Evolutionary conservation across 805 yeast genomes (phyloP).

Genomic region (Ogataea pini): DNA sequence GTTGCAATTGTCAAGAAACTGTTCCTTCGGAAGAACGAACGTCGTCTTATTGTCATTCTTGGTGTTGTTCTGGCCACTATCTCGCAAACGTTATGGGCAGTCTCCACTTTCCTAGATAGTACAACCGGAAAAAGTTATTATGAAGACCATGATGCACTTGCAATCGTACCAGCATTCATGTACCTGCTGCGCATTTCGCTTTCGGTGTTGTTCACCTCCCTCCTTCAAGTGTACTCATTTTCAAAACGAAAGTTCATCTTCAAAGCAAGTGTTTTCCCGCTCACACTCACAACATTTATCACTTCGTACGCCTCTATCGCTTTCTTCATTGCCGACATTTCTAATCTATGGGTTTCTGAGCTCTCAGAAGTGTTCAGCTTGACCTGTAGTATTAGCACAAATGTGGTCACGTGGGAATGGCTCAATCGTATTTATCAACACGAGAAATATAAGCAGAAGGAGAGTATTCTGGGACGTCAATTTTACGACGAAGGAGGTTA

Average conservation of each 20-base stretch:
- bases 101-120: constrained; percentile 48
- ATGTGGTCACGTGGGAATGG: constrained; percentile 87
- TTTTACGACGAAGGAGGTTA: constrained; percentile 61
- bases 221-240: constrained; percentile 56
- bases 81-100: constrained; percentile 71
- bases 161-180: constrained; percentile 70
- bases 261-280: constrained; percentile 48
- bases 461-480: constrained; percentile 73
- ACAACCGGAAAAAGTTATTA: constrained; percentile 27
- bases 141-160: constrained; percentile 47
- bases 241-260: constrained; percentile 54
- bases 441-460: constrained; percentile 61
- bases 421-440: constrained; percentile 61
- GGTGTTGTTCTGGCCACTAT: constrained; percentile 56
- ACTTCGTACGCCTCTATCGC: constrained; percentile 63
- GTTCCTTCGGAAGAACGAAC: constrained; percentile 68
- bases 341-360: constrained; percentile 73
- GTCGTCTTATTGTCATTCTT: constrained; percentile 56
- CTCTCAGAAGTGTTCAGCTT: constrained; percentile 73
- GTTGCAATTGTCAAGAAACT: constrained; percentile 70
- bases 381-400: constrained; percentile 68
- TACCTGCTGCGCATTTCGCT: constrained; percentile 73
- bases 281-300: constrained; percentile 57
- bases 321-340: constrained; percentile 73
- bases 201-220: constrained; percentile 65